Conservation (phyloP, 495 filamentous ascomycete species). For the Lasiosphaeria hispida region DNA sequence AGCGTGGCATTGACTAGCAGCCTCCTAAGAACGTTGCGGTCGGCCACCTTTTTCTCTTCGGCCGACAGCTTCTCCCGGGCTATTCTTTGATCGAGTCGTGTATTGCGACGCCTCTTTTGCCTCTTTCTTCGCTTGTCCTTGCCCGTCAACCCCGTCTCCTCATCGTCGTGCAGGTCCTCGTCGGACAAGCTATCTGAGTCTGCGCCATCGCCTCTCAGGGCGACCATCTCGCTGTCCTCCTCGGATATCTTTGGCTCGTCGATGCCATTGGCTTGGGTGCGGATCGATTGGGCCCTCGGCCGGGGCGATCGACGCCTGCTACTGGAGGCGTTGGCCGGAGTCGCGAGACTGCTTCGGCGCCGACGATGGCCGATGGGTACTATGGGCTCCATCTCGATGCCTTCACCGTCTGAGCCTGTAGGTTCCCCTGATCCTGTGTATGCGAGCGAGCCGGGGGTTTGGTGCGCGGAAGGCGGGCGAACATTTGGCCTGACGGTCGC, state of each 20-base stretch:
- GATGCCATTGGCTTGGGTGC: conserved; percentile 18
- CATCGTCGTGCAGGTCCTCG: conserved; percentile 79
- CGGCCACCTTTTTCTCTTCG: conserved; percentile 66
- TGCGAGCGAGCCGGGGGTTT: neutral
- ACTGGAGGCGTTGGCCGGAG: conserved; percentile 37
- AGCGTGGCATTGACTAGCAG: conserved; percentile 68
- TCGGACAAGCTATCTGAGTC: conserved; percentile 46
- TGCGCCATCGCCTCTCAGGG: conserved; percentile 25
- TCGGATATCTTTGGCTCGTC: conserved; percentile 42
- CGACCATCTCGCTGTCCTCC: conserved; percentile 31
- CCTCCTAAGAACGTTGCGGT: conserved; percentile 66
- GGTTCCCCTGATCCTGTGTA: neutral
- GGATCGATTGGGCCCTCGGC: conserved; percentile 45
- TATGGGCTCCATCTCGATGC: conserved; percentile 50
- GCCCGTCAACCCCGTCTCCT: conserved; percentile 80
- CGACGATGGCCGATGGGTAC: conserved; percentile 51
- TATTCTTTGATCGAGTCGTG: conserved; percentile 71
- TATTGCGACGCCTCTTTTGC: conserved; percentile 63
- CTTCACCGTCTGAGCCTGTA: conserved; percentile 24
- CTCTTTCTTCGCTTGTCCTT: conserved; percentile 65
- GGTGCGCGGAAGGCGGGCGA: neutral
- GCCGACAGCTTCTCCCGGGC: conserved; percentile 53
- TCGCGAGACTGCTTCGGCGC: conserved; percentile 58
- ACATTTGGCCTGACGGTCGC: conserved; percentile 9
- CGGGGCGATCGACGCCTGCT: conserved; percentile 46